phyloP scores from a whole-genome alignment of 345 rosid genomes.

The Boechera retrofracta region DNA sequence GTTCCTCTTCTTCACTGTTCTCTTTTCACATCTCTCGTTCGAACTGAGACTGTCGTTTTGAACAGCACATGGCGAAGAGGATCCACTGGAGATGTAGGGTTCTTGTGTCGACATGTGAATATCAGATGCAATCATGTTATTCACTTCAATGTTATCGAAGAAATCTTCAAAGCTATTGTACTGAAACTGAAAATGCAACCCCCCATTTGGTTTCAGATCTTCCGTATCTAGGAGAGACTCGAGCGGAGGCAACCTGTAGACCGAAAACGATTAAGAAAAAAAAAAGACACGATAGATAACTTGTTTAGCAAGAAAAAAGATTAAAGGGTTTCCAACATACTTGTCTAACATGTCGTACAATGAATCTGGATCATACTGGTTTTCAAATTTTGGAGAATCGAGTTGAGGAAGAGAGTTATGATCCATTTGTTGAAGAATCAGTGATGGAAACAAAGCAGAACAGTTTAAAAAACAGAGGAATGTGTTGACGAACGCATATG shows the following conservation, averaged over 20 bases:
- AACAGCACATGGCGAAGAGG: slow-evolving; percentile 3
- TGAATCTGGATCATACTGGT: slow-evolving; percentile 30
- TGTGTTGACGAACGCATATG: not conserved
- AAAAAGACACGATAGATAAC: not conserved
- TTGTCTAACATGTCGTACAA: slow-evolving; percentile 28
- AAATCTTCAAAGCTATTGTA: slow-evolving; percentile 37
- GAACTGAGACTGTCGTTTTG: not conserved
- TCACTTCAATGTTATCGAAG: slow-evolving; percentile 29
- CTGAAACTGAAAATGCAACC: not conserved
- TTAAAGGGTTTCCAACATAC: not conserved
- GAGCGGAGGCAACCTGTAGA: slow-evolving; percentile 40
- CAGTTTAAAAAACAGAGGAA: not conserved
- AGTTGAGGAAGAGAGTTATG: slow-evolving; percentile 16
- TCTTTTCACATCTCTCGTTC: slow-evolving; percentile 6
- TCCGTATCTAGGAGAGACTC: slow-evolving; percentile 22
- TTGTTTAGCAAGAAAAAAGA: slow-evolving; percentile 32
- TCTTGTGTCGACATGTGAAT: slow-evolving; percentile 37
- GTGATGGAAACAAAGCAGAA: not conserved
- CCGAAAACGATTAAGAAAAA: not conserved
- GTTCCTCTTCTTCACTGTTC: slow-evolving; percentile 21
- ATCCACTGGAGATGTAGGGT: slow-evolving; percentile 15
- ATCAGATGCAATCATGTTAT: slow-evolving; percentile 22
- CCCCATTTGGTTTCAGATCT: not conserved
- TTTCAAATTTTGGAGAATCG: not conserved
- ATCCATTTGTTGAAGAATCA: slow-evolving; percentile 22